phyloP scores from a whole-genome alignment of 2,329 filamentous ascomycete genomes.

The Verticillium nubilum region DNA sequence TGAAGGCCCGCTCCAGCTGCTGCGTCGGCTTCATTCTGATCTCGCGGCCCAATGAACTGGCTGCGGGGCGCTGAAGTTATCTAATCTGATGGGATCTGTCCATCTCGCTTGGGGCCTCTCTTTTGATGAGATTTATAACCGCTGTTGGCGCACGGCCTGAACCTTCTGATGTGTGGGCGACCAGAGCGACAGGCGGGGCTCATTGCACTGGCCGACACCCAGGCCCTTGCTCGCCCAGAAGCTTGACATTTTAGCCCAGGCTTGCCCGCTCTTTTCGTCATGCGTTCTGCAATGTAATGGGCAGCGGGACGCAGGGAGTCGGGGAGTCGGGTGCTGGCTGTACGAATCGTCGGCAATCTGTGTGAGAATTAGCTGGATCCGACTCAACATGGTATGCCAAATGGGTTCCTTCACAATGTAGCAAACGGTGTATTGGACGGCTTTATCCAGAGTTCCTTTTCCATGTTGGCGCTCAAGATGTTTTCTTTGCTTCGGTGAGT shows the following conservation, averaged over 20 bases:
- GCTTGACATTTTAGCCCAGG: background rate
- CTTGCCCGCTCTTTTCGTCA: background rate
- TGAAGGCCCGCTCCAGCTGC: background rate
- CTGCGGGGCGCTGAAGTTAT: background rate
- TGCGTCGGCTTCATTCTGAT: background rate
- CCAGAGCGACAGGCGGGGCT: background rate
- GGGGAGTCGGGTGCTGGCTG: background rate
- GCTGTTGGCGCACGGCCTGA: background rate
- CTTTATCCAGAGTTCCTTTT: background rate
- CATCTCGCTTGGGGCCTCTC: background rate
- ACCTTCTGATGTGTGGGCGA: background rate
- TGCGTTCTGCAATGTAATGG: background rate
- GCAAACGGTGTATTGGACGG: background rate
- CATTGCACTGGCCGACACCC: background rate
- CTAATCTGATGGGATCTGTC: background rate
- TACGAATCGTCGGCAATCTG: background rate
- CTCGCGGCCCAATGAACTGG: background rate
- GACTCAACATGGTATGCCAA: background rate
- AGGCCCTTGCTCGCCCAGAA: background rate
- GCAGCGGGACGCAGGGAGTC: background rate
- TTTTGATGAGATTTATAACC: background rate
- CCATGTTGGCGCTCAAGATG: background rate
- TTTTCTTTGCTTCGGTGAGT: background rate
- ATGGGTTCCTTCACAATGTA: background rate
- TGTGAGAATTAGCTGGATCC: background rate